Percentiles rank a stretch among this genome's conserved stretches.
Evolutionary conservation across 768 basidiomycete genomes (phyloP).

Genomic region (Tulasnella sp.): DNA sequence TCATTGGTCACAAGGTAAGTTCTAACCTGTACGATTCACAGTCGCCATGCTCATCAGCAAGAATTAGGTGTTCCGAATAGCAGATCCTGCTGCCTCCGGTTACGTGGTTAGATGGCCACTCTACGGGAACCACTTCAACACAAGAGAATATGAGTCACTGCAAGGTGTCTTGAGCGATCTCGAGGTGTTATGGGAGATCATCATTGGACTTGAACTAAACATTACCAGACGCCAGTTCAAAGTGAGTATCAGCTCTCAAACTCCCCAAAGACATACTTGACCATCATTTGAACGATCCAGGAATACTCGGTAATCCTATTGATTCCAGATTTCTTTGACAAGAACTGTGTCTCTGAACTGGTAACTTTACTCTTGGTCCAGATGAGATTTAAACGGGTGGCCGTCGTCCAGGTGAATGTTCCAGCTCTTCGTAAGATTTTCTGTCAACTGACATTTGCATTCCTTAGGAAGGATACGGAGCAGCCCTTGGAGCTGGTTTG

Average conservation of each 20-base stretch:
- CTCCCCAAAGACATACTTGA: background rate
- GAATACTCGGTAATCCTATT: slow-evolving; percentile 77
- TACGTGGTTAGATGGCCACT: slow-evolving; percentile 78
- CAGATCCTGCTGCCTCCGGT: slow-evolving; percentile 51
- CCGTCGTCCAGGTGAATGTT: slow-evolving; percentile 76
- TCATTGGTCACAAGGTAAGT: slow-evolving; percentile 60
- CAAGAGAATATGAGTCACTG: slow-evolving; percentile 44
- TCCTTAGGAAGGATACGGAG: slow-evolving; percentile 37
- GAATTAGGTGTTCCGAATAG: slow-evolving; percentile 52
- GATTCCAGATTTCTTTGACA: slow-evolving; percentile 84
- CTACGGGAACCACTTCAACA: slow-evolving; percentile 69
- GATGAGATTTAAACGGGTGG: slow-evolving; percentile 89
- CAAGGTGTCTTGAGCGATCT: slow-evolving; percentile 68
- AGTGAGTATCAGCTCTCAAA: slow-evolving; percentile 30
- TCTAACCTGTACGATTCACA: slow-evolving; percentile 15
- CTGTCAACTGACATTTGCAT: background rate
- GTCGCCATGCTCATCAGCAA: background rate
- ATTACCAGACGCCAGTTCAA: slow-evolving; percentile 44
- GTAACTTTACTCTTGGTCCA: slow-evolving; percentile 54
- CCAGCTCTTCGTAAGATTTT: background rate
- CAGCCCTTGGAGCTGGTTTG: slow-evolving; percentile 80
- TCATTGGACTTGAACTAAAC: slow-evolving; percentile 47
- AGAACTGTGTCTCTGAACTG: slow-evolving; percentile 68
- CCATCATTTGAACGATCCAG: slow-evolving; percentile 30
- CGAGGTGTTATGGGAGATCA: slow-evolving; percentile 48